Percentiles rank a stretch among this genome's conserved stretches.
phyloP scores from a whole-genome alignment of 768 basidiomycete genomes.

The Phanerochaete sordida region DNA sequence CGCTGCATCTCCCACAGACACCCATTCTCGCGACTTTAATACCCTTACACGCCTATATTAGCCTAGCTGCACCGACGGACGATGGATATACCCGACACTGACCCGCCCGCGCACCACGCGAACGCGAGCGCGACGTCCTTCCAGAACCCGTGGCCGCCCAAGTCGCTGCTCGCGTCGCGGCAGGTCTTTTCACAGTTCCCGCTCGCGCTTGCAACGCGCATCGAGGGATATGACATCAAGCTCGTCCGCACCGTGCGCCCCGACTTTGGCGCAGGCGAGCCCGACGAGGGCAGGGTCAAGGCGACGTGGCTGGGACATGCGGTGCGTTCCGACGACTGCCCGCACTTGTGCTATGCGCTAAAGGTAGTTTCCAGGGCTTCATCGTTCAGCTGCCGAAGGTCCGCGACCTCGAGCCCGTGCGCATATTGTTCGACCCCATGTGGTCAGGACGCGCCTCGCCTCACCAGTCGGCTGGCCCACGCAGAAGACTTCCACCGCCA shows the following conservation, averaged over 20 bases:
- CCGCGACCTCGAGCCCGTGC: slow-evolving; percentile 19
- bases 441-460: slow-evolving; percentile 33
- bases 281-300: slow-evolving; percentile 14
- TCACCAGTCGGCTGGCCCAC: slow-evolving; percentile 27
- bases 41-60: no score
- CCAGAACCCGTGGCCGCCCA: slow-evolving; percentile 16
- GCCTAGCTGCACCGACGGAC: no score
- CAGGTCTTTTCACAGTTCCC: slow-evolving; percentile 13
- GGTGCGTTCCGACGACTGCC: slow-evolving; percentile 19
- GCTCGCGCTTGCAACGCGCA: slow-evolving; percentile 16
- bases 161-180: slow-evolving; percentile 9
- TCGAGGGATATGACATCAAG: slow-evolving; percentile 9
- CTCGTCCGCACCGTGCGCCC: slow-evolving; percentile 24
- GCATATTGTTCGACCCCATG: slow-evolving; percentile 40
- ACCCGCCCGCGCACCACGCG: slow-evolving; percentile 16
- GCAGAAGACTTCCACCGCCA: slow-evolving; percentile 30
- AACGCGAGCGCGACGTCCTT: slow-evolving; percentile 14
- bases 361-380: slow-evolving; percentile 19
- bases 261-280: slow-evolving; percentile 17
- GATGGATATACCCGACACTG: slow-evolving; percentile 5
- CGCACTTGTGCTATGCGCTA: not conserved
- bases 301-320: slow-evolving; percentile 39
- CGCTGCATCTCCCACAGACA: no score
- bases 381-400: slow-evolving; percentile 25
- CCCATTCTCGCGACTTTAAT: no score